Evolutionary conservation across 495 filamentous ascomycete species (phyloP), one percentile per base, ranked within the genome.

Genomic region (Aspergillus olivimuriae): DNA sequence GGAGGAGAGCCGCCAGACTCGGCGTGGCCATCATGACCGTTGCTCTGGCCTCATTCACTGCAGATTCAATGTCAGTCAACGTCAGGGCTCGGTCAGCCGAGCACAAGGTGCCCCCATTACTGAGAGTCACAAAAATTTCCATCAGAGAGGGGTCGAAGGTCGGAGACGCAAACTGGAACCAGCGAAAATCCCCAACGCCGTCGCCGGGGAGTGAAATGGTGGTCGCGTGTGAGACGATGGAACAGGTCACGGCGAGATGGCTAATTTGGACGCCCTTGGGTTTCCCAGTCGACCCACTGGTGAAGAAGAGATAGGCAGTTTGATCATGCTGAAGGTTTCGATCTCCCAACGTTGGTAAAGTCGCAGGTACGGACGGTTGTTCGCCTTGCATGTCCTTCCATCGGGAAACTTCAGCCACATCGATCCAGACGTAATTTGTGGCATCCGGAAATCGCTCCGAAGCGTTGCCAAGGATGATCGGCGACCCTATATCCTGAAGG

Each of bases 141-240:
- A 90, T 89, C 0, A 89, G 74, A 0, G 83, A 89, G 1, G 89
- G 86, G 48, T 92, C 87, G 50, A 92, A 92, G 0, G 84, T 89
- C 0, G 85, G 83, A 11, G 83, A 76, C 0, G 87, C 86, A 54
- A 90, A 90, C 56, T 94, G 87, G 55, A 90, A 90, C 28, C 87
- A 73, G 10, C 70, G 62, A 46, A 89, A 89, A 0, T 44, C 24
- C 1, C 84, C 84, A 26, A 85, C 74, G 41, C 81, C 72, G n/a
- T 63, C 60, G 23, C 87, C 76, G 11, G 52, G 52, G 9, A 55
- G 50, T 1, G 56, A 47, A 18, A 59, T 53, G 4, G 52, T 24
- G 0, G 52, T 48, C n/a, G 47, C 44, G 51, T 92, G 87, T 1
- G 85, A 82, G 16, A 86, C 70, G 6, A 94, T 62, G 44, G 76